These are phyloP conservation scores for maize (Zea mays) DNA, from an alignment of 176 grass and related monocot species.

Conservation along the genomic window DNA sequence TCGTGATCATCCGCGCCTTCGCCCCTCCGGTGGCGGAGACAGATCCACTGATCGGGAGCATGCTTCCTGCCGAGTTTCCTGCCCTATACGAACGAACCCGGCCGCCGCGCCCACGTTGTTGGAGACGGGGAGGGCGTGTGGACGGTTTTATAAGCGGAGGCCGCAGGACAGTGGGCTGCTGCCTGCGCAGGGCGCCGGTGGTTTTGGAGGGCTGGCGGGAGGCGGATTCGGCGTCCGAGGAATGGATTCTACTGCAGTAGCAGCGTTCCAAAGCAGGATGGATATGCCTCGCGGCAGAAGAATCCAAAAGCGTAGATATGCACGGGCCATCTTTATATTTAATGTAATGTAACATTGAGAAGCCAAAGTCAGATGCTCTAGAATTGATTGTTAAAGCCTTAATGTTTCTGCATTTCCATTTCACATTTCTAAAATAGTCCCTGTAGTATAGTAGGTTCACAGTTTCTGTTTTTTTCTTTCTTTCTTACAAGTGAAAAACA, in stretches of 20 bases:
- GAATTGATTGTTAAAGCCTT: background rate
- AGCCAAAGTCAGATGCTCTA: background rate
- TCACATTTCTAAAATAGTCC: background rate
- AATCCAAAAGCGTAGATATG: background rate
- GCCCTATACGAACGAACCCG: background rate
- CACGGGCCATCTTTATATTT: background rate
- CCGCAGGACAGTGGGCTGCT: background rate
- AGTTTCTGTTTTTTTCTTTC: background rate
- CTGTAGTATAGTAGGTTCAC: background rate
- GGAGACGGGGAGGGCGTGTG: background rate
- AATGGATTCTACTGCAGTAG: background rate
- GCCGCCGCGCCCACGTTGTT: background rate
- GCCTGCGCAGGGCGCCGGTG: conserved; percentile 22
- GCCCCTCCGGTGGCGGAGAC: background rate
- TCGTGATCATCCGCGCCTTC: conserved; percentile 47
- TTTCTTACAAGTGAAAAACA: too few species aligned
- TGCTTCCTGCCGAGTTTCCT: background rate
- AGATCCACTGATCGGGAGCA: background rate
- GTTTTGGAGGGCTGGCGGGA: conserved; percentile 23
- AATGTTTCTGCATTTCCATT: background rate
- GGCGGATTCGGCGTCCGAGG: conserved; percentile 34
- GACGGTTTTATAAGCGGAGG: background rate
- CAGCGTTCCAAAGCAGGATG: background rate
- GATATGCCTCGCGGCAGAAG: background rate
- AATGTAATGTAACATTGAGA: background rate